phyloP scores from a whole-genome alignment of 805 yeast genomes.

The Metschnikowia bowlesiae region DNA sequence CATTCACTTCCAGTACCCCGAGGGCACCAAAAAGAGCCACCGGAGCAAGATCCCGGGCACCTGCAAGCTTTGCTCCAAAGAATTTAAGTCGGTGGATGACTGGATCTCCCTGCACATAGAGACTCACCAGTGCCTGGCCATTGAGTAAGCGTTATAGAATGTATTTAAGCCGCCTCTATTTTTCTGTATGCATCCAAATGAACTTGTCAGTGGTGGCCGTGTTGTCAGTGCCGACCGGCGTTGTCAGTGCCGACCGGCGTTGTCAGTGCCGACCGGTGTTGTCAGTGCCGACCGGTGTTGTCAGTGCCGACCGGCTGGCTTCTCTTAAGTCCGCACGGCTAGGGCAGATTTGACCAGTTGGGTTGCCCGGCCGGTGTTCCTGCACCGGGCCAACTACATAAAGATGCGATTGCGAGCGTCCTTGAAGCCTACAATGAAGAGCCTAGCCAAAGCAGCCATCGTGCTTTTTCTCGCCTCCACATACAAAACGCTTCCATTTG shows the following conservation, averaged over 20 bases:
- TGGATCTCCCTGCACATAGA: slow-evolving; percentile 80
- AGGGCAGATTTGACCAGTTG: no score
- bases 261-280: no score
- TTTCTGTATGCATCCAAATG: neutral
- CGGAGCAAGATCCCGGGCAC: slow-evolving; percentile 64
- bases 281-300: no score
- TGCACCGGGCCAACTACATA: no score
- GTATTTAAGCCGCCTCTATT: neutral
- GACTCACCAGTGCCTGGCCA: slow-evolving; percentile 31
- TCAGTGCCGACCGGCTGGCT: no score
- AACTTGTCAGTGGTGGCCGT: no score
- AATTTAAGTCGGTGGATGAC: slow-evolving; percentile 65
- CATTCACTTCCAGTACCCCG: slow-evolving; percentile 82
- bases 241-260: no score
- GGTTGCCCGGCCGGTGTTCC: no score
- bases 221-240: no score
- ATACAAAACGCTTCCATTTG: slow-evolving; percentile 64
- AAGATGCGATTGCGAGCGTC: no score
- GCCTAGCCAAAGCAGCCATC: slow-evolving; percentile 6
- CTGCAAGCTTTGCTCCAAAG: slow-evolving; percentile 71
- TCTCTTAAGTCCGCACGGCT: no score
- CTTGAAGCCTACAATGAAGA: neutral
- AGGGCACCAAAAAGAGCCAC: slow-evolving; percentile 77
- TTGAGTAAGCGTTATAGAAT: neutral
- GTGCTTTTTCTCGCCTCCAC: slow-evolving; percentile 34